These are phyloP conservation scores for Wickerhamomyces bovis DNA, from an alignment of 805 yeast species.

Conservation along the genomic window DNA sequence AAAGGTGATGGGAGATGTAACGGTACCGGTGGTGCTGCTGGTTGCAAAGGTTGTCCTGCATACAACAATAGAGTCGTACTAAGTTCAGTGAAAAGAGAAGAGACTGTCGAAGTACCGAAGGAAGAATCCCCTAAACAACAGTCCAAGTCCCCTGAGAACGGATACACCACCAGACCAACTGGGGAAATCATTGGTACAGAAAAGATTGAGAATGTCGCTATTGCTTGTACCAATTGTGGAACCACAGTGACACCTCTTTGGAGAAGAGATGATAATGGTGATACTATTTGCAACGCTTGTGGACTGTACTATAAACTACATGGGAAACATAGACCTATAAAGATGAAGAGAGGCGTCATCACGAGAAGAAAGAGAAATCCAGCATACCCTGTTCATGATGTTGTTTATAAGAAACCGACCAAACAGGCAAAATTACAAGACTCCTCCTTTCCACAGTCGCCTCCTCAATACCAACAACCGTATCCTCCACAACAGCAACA, in stretches of 20 bases:
- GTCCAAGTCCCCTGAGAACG: neutral
- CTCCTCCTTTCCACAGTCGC: neutral
- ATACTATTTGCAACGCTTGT: constrained; percentile 85
- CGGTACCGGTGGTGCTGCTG: constrained; percentile 80
- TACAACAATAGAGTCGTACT: constrained; percentile 61
- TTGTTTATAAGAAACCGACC: neutral
- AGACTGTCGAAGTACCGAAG: constrained; percentile 2
- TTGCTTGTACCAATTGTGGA: constrained; percentile 79
- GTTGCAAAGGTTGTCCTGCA: constrained; percentile 82
- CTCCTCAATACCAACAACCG: neutral
- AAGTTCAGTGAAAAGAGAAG: constrained; percentile 12
- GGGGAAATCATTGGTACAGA: constrained; percentile 18
- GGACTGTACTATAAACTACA: constrained; percentile 73
- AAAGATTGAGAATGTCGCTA: constrained; percentile 43
- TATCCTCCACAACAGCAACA: neutral
- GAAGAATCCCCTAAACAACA: neutral
- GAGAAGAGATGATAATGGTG: constrained; percentile 78
- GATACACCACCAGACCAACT: constrained; percentile 3
- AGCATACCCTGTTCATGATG: neutral
- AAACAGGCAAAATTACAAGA: neutral
- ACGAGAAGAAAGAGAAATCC: constrained; percentile 59
- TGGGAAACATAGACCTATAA: constrained; percentile 71
- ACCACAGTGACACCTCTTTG: constrained; percentile 84
- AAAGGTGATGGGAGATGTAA: constrained; percentile 54
- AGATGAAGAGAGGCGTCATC: constrained; percentile 65